Percentiles rank a stretch among this genome's conserved stretches.
Evolutionary conservation across 257 asterid species (phyloP).

Genomic region (Linaria vulgaris): DNA sequence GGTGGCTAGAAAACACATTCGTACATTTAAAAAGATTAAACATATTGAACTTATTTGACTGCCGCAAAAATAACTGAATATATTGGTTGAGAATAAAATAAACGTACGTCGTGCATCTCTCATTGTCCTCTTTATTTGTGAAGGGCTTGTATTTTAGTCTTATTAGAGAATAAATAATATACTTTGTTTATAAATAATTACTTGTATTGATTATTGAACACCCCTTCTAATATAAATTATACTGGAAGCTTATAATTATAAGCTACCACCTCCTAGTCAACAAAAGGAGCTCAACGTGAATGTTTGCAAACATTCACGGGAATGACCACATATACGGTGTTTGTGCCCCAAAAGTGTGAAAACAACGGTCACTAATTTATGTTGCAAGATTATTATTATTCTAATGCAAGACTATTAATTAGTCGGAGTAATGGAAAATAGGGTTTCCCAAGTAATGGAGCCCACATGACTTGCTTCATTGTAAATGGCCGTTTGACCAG

Average conservation of each 20-base stretch:
- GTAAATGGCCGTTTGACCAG: background rate
- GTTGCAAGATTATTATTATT: background rate
- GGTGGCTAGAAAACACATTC: constrained; percentile 1
- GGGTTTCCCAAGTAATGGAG: background rate
- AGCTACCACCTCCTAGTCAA: too few species aligned
- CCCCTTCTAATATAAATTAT: background rate
- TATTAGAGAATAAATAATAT: background rate
- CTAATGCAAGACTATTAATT: background rate
- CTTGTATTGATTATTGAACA: background rate
- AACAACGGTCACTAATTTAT: constrained; percentile 25
- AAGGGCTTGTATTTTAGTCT: constrained; percentile 3
- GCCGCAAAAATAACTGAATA: constrained; percentile 36
- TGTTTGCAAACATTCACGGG: constrained; percentile 59
- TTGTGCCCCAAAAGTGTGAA: constrained; percentile 35
- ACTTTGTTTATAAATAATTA: background rate
- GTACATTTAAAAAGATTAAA: background rate
- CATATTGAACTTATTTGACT: constrained; percentile 35
- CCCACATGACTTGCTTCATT: background rate
- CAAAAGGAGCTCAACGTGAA: constrained; percentile 42
- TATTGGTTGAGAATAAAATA: constrained; percentile 30
- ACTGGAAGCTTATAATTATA: background rate
- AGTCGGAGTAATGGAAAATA: background rate
- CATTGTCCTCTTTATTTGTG: constrained; percentile 29
- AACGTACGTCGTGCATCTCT: constrained; percentile 14
- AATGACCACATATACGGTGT: constrained; percentile 22